Percentiles rank a stretch among this genome's conserved stretches.
Evolutionary conservation across 306 rosid species (phyloP).

Genomic region (Begonia masoniana): DNA sequence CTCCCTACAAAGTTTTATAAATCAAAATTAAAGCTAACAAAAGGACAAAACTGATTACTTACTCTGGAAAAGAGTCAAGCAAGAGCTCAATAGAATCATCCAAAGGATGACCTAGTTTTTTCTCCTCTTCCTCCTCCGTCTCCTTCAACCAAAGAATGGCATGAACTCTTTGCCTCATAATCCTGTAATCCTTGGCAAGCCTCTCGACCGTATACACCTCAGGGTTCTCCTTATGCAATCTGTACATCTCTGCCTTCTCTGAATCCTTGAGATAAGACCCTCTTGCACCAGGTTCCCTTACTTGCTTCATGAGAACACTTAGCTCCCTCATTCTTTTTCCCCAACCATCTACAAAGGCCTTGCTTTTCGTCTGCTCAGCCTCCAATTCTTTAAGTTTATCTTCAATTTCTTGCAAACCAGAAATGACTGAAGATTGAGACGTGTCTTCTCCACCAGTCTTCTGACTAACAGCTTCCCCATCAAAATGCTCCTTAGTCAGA

Average conservation of each 20-base stretch:
- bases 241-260: slow-evolving; percentile 75
- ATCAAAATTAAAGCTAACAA: no score
- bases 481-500: slow-evolving; percentile 59
- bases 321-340: slow-evolving; percentile 35
- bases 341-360: slow-evolving; percentile 51
- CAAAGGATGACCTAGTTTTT: slow-evolving; percentile 63
- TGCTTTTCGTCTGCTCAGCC: slow-evolving; percentile 32
- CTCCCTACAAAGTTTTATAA: no score
- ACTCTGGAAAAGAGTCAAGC: slow-evolving; percentile 83
- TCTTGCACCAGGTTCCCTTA: slow-evolving; percentile 79
- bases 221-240: slow-evolving; percentile 60
- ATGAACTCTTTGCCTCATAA: slow-evolving; percentile 96
- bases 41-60: slow-evolving; percentile 12
- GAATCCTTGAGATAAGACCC: slow-evolving; percentile 84
- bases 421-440: slow-evolving; percentile 12
- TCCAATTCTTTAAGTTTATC: slow-evolving; percentile 39
- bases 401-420: slow-evolving; percentile 43
- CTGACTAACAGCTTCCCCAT: slow-evolving; percentile 39
- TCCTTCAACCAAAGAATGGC: slow-evolving; percentile 94
- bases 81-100: slow-evolving; percentile 83
- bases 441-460: slow-evolving; percentile 6
- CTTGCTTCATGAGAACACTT: slow-evolving; percentile 44
- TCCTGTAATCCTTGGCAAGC: slow-evolving; percentile 75
- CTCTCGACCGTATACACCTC: slow-evolving; percentile 62
- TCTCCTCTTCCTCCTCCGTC: slow-evolving; percentile 73